Evolutionary conservation across 139 green algal genomes (phyloP), one percentile per base, ranked within the genome.

Genomic region (Axilococcus clingmanii): DNA sequence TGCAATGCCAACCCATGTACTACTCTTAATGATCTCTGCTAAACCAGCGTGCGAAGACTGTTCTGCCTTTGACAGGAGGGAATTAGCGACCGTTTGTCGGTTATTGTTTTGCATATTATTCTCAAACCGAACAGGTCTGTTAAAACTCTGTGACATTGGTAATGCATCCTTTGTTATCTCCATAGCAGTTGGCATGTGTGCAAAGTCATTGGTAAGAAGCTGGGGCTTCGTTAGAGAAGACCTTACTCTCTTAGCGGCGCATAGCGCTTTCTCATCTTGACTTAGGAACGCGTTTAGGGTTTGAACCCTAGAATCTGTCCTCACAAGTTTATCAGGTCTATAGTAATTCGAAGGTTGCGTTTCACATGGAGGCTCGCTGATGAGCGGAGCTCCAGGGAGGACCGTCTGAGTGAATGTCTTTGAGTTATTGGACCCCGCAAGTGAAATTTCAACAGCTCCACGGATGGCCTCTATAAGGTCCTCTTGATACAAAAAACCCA

Each of bases 401-500:
- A 61, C 42, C 15, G 65, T 68, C 48, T 87, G 65, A 17, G 70
- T 69, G 53, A 82, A 94, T 32, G 65, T 87, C 40, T 81, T 70
- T 6, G 55, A 70, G 27, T 32, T 58, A 59, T 94, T 91, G 16
- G 68, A 74, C 2, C 46, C 33, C 12, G 82, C 42, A 57, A 96
- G 70, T 27, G 50, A 35, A 3, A 52, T 40, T 66, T 96, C 82
- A 31, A 95, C 60, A 16, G 68, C 73, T 4, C 19, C 22, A 19
- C 75, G 60, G 9, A 94, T 19, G 0, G 30, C 35, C 31, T 85
- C 73, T 7, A 88, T 57, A 6, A 93, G 43, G 22, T 68, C 69
- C n/a, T 90, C 84, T 68, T 95, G 77, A 34, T 88, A 72, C 46
- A 95, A 65, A 57, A 95, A 85, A 25, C 72, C 74, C 1, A 97